Evolutionary conservation across 352 stramenopile genomes (phyloP).

Genomic region (Peronospora farinosa): DNA sequence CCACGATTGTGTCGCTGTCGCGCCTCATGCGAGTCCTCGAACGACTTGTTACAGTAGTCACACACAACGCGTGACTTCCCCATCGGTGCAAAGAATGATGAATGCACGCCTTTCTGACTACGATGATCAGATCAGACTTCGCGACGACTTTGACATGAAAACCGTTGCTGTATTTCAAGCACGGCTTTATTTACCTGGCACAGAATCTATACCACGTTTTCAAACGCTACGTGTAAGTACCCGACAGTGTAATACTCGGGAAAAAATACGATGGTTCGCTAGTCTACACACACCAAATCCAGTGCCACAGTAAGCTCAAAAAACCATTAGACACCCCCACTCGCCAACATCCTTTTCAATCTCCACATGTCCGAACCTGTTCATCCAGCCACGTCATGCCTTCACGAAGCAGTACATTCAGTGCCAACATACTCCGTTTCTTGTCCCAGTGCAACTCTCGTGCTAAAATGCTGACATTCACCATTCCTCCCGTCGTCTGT

Average conservation of each 20-base stretch:
- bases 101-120: constrained; percentile 22
- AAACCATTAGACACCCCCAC: background rate
- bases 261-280: constrained; percentile 82
- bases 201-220: constrained; percentile 2
- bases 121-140: constrained; percentile 15
- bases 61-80: constrained; percentile 52
- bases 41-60: constrained; percentile 78
- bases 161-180: constrained; percentile 2
- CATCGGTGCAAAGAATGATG: constrained; percentile 26
- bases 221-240: constrained; percentile 52
- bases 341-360: background rate
- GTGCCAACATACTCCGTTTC: constrained; percentile 87
- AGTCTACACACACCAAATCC: constrained; percentile 4
- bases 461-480: constrained; percentile 82
- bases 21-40: constrained; percentile 71
- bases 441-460: constrained; percentile 84
- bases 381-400: constrained; percentile 96
- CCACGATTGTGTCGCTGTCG: constrained; percentile 57
- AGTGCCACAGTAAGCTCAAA: background rate
- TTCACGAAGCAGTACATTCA: constrained; percentile 89
- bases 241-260: constrained; percentile 77
- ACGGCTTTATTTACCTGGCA: constrained; percentile 6
- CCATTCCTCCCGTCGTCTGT: constrained; percentile 81
- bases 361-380: constrained; percentile 40
- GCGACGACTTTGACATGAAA: constrained; percentile 7